Evolutionary conservation across 345 rosid species (phyloP).

Genomic region (Hevea brasiliensis): DNA sequence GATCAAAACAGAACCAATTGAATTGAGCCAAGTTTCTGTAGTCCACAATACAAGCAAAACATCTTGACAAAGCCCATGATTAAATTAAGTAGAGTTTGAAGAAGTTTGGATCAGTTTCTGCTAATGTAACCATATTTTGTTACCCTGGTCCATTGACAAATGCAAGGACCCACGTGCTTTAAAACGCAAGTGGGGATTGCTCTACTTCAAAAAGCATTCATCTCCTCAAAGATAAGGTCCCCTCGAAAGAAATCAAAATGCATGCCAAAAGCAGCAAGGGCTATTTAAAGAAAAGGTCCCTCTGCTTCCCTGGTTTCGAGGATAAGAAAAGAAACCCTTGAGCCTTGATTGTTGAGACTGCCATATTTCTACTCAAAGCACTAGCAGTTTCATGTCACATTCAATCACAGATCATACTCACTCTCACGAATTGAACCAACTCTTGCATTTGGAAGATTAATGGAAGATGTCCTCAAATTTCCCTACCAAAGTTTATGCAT

Average conservation of each 20-base stretch:
- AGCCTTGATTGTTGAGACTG: conserved; percentile 14
- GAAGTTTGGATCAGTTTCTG: too few relatives aligned
- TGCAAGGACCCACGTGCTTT: conserved; percentile 3
- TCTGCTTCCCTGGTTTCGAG: conserved; percentile 6
- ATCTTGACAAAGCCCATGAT: too few relatives aligned
- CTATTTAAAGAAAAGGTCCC: not conserved
- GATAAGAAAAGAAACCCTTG: too few relatives aligned
- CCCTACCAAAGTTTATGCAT: conserved; percentile 5
- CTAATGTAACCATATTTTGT: not conserved
- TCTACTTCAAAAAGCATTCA: conserved; percentile 19
- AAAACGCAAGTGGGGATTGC: conserved; percentile 17
- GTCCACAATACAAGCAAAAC: too few relatives aligned
- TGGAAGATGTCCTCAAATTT: conserved; percentile 17
- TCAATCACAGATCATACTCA: conserved; percentile 4
- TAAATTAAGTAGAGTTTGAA: too few relatives aligned
- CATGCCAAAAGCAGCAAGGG: conserved; percentile 4
- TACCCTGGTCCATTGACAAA: not conserved
- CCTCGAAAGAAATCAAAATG: conserved; percentile 3
- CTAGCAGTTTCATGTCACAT: conserved; percentile 8
- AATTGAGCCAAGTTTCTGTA: too few relatives aligned
- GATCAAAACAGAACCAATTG: too few relatives aligned
- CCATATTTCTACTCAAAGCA: conserved; percentile 11
- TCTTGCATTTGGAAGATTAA: conserved; percentile 4
- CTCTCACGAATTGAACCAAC: not conserved
- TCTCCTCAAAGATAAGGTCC: conserved; percentile 17